Evolutionary conservation across 2,329 filamentous ascomycete species (phyloP).

Genomic region (Chaetomium globosum): DNA sequence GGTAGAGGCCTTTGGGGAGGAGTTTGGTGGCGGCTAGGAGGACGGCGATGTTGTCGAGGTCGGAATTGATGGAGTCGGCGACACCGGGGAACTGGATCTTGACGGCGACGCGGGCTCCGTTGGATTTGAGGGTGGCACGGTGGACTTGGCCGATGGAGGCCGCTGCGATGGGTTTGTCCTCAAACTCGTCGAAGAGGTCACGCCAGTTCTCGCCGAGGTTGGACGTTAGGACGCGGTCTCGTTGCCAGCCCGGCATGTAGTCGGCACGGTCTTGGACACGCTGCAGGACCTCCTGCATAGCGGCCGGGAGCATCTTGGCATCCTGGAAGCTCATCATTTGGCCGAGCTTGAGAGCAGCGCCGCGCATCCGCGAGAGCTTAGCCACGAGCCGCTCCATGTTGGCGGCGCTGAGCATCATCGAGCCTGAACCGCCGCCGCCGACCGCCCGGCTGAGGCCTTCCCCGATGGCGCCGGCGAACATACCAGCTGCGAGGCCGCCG

Average conservation of each 20-base stretch:
- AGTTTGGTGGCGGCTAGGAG: slow-evolving; percentile 88
- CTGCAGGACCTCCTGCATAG: slow-evolving; percentile 87
- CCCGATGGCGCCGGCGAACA: slow-evolving; percentile 88
- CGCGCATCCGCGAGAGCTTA: slow-evolving; percentile 93
- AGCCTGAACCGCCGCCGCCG: slow-evolving; percentile 69
- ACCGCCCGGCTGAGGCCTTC: slow-evolving; percentile 81
- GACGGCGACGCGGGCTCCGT: slow-evolving; percentile 77
- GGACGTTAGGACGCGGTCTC: slow-evolving; percentile 75
- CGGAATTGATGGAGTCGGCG: slow-evolving; percentile 92
- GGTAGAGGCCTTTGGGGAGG: slow-evolving; percentile 86
- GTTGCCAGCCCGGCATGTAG: slow-evolving; percentile 95
- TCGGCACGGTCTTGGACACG: slow-evolving; percentile 95
- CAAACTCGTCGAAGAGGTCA: slow-evolving; percentile 78
- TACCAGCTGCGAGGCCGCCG: slow-evolving; percentile 85
- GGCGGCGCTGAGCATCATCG: slow-evolving; percentile 79
- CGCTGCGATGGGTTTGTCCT: slow-evolving; percentile 89
- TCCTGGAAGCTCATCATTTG: slow-evolving; percentile 99
- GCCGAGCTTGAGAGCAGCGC: slow-evolving; percentile 92
- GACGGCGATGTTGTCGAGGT: slow-evolving; percentile 89
- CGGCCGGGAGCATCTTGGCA: slow-evolving; percentile 85
- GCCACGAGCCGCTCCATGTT: slow-evolving; percentile 94
- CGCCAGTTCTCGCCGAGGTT: slow-evolving; percentile 87
- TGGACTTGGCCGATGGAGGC: slow-evolving; percentile 98
- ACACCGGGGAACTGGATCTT: slow-evolving; percentile 98
- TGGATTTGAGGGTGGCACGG: slow-evolving; percentile 75